Evolutionary conservation across 73 alveolate species (phyloP), one percentile per base, ranked within the genome.

Genomic region (Paramecium caudatum): DNA sequence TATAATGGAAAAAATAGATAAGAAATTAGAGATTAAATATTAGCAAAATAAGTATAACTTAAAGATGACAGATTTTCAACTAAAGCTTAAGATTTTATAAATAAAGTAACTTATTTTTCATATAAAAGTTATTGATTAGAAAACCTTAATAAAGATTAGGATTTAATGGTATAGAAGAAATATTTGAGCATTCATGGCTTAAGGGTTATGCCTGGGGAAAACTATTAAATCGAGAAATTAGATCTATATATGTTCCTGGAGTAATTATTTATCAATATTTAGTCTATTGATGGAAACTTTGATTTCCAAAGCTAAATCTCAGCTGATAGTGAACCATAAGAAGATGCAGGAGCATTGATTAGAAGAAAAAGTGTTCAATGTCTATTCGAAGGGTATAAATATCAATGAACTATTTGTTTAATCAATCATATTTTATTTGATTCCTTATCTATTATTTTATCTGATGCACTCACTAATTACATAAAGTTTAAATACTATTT

Each of bases 71-170:
- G 98, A 87, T 92, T 97, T 94, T 74, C 96, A 17, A 47, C 78
- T 46, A 98, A 96, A 74, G 94, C 97, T 17, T 97, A 97, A 61
- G 99, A 97, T 74, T 96, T 97, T 68, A 94, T 97, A 5, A 97
- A 97, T 91, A 97, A 94, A 74, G 96, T 96, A 37, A 39, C 91
- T 15, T 19, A 25, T 50, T 8, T 2, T 19, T n/a, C 30, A 48
- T 3, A 7, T 86, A 91, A 6, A 0, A 90, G 91, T 37, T 90
- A 48, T 37, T 90, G 1, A 47, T 62, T 70, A 95, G 98, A 91
- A 95, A 96, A 65, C 94, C 95, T 7, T 91, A 91, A 86, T 91
- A 95, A 78, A 92, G 99, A 86, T 85, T 96, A 43, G 99, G 99
- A 19, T 82, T 32, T 48, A 82, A 90, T 88, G 99, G 99, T 5